Percentiles rank a stretch among this genome's conserved stretches.
Conservation (phyloP, 73 alveolate genomes). For the Paramecium sonneborni region DNA sequence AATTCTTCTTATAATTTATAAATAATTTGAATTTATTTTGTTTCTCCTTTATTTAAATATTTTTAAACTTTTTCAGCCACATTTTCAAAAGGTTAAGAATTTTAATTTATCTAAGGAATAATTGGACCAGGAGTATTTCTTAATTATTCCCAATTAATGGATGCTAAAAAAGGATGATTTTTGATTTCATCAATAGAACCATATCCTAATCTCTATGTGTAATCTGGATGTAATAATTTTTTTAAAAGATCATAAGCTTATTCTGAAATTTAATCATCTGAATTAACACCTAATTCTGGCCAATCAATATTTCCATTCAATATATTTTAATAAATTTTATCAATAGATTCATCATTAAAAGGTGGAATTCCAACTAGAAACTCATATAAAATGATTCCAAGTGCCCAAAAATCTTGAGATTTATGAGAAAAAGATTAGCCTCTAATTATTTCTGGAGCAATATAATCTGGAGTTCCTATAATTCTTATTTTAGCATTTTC, state of each 20-base stretch:
- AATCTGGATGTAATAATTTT: conserved; percentile 77
- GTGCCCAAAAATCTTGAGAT: conserved; percentile 57
- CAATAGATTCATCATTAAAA: conserved; percentile 62
- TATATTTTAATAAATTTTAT: conserved; percentile 50
- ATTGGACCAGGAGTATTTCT: conserved; percentile 62
- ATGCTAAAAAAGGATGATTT: conserved; percentile 85
- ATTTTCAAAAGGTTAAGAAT: not conserved
- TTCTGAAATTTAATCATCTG: conserved; percentile 80
- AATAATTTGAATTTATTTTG: not conserved
- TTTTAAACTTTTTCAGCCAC: not conserved
- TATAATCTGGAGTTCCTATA: conserved; percentile 89
- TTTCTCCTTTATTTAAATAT: not conserved
- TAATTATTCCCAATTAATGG: conserved; percentile 74
- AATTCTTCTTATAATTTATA: conserved; percentile 9
- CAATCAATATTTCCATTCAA: conserved; percentile 52
- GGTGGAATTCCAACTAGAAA: conserved; percentile 64
- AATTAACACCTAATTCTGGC: conserved; percentile 65
- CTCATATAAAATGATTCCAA: conserved; percentile 57
- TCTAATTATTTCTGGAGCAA: conserved; percentile 81
- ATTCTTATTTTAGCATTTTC: conserved; percentile 53
- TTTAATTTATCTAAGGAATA: conserved; percentile 17
- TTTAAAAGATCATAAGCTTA: conserved; percentile 87
- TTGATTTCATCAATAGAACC: conserved; percentile 87
- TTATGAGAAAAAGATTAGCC: conserved; percentile 48
- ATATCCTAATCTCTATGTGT: conserved; percentile 84